phyloP scores from a whole-genome alignment of 140 eudicot species.

The Bidens hawaiensis region DNA sequence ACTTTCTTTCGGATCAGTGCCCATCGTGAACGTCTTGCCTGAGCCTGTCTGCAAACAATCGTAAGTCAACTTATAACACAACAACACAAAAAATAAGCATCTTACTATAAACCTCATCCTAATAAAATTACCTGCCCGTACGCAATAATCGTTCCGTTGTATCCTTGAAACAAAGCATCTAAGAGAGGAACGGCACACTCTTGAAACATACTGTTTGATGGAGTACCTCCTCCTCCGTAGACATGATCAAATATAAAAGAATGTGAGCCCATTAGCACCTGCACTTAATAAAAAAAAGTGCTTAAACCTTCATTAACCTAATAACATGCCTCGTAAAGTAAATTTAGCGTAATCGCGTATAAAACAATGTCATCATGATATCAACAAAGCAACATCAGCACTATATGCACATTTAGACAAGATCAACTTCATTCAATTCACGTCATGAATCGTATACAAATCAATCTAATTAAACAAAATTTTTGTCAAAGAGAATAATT shows the following conservation, averaged over 20 bases:
- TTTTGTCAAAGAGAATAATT: background rate
- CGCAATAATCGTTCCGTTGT: conserved; percentile 94
- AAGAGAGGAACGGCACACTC: conserved; percentile 95
- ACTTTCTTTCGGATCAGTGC: conserved; percentile 77
- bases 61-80: conserved; percentile 11
- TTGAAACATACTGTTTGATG: conserved; percentile 69
- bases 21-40: conserved; percentile 99
- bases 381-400: background rate
- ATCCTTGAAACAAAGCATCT: conserved; percentile 97
- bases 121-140: conserved; percentile 81
- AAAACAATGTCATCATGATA: background rate
- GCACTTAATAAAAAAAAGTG: conserved; percentile 19
- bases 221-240: conserved; percentile 79
- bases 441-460: background rate
- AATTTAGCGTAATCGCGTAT: background rate
- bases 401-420: background rate
- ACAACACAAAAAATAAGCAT: background rate
- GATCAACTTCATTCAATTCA: conserved; percentile 13
- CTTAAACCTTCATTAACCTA: conserved; percentile 23
- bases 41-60: conserved; percentile 83
- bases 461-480: background rate
- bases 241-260: conserved; percentile 96
- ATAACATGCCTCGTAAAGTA: background rate
- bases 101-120: background rate
- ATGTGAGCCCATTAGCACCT: conserved; percentile 93